phyloP scores from a whole-genome alignment of 805 yeast species.

The Jamesozyma lodderae region DNA sequence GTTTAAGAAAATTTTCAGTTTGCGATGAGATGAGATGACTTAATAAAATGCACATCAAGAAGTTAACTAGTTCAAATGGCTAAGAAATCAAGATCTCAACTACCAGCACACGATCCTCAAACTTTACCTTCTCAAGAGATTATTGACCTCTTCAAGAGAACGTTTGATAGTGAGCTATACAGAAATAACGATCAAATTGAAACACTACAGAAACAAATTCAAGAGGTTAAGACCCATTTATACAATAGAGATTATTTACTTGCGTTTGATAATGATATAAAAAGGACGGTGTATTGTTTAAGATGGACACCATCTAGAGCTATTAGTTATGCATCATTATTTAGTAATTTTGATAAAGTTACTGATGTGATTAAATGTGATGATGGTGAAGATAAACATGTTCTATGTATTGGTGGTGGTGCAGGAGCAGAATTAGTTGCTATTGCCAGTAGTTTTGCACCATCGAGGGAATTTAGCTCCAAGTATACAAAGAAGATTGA shows the following conservation, averaged over 20 bases:
- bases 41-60: not conserved
- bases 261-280: slow-evolving; percentile 58
- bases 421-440: slow-evolving; percentile 76
- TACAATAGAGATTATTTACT: slow-evolving; percentile 59
- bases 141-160: slow-evolving; percentile 23
- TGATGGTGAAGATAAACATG: slow-evolving; percentile 22
- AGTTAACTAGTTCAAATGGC: too few species aligned
- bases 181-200: slow-evolving; percentile 9
- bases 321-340: slow-evolving; percentile 60
- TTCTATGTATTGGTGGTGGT: slow-evolving; percentile 77
- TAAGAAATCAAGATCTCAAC: not conserved
- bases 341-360: slow-evolving; percentile 38
- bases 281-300: slow-evolving; percentile 67
- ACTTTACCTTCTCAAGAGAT: slow-evolving; percentile 27
- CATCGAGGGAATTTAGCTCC: slow-evolving; percentile 22
- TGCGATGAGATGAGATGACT: not conserved
- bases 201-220: slow-evolving; percentile 35
- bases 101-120: slow-evolving; percentile 18
- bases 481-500: slow-evolving; percentile 9
- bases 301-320: slow-evolving; percentile 86
- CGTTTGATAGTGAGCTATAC: slow-evolving; percentile 24
- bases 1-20: not conserved
- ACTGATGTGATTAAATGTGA: slow-evolving; percentile 15
- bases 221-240: slow-evolving; percentile 58
- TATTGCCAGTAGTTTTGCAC: slow-evolving; percentile 47